Evolutionary conservation across 441 rosid genomes (phyloP), one percentile per base, ranked within the genome.

Genomic region (Geranium incanum): DNA sequence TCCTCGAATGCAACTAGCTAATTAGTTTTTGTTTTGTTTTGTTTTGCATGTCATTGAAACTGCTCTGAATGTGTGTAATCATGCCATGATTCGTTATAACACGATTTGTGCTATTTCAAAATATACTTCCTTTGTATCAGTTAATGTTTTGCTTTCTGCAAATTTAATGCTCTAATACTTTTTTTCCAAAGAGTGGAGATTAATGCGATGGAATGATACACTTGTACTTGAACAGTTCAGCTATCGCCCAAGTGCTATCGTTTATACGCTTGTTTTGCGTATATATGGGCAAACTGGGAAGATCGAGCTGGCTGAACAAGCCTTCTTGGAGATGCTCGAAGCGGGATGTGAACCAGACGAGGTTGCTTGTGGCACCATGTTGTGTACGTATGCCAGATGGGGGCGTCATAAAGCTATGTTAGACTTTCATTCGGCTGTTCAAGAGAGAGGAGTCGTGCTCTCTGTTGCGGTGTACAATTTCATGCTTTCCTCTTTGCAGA

Each of bases 301-400:
- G 83, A 84, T 93, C 71, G 84, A 84, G 80, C 74, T 91, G 77
- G 93, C 96, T 12, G 97, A 93, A 68, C 86, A 91, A 71, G 85
- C 85, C 15, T 91, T 93, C 86, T 72, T 93, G 81, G 98, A 93
- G 83, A 89, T 93, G 97, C 97, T 91, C 33, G 92, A 93, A 79
- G 87, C 76, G 0, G 96, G 96, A 66, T 88, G 93, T 69, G 97
- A 93, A 77, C 93, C 98, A 0, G 98, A 93, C 75, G 91, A 85
- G 73, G 88, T 93, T 74, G 98, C 97, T 78, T 93, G 95, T 66
- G 98, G 98, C 70, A 91, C 97, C 9, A 88, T 93, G 93, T 70
- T 93, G 72, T 93, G 98, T 79, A 77, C 93, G 6, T 93, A 93
- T 77, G 98, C 98, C 9, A 84, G 97, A 81, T 93, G 98, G 98